Evolutionary conservation across 495 filamentous ascomycete species (phyloP).

Genomic region (Lepraria neglecta): DNA sequence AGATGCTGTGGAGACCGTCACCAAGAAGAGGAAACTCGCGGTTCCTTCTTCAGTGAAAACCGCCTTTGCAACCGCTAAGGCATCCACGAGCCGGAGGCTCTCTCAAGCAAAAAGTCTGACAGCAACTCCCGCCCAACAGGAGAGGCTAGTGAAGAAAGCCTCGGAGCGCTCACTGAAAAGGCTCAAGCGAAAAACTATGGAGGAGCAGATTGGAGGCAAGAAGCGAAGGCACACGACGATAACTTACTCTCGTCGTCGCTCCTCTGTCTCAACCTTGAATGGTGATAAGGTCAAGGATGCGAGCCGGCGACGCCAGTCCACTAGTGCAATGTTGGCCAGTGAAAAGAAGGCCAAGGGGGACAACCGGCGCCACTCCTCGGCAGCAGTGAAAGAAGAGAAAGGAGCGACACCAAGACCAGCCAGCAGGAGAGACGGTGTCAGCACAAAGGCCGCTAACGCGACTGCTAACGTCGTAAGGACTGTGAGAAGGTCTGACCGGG

Average conservation of each 20-base stretch:
- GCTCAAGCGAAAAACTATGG: conserved; percentile 1
- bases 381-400: neutral
- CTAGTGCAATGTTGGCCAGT: neutral
- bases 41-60: conserved; percentile 21
- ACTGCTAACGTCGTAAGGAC: conserved; percentile 27
- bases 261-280: conserved; percentile 19
- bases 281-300: neutral
- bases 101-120: conserved; percentile 3
- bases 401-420: neutral
- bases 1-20: conserved; percentile 30
- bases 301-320: neutral
- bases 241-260: conserved; percentile 29
- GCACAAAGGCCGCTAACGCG: conserved; percentile 21
- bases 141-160: conserved; percentile 17
- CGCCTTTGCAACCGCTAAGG: conserved; percentile 19
- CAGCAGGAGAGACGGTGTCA: conserved; percentile 20
- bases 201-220: conserved; percentile 6
- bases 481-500: conserved; percentile 19
- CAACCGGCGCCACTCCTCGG: neutral
- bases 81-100: conserved; percentile 18
- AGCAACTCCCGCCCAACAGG: conserved; percentile 8
- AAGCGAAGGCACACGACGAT: conserved; percentile 31
- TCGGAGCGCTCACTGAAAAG: conserved; percentile 12
- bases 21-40: conserved; percentile 39
- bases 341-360: neutral